Evolutionary conservation across 2,329 filamentous ascomycete species (phyloP), one percentile per base, ranked within the genome.

Genomic region (Pseudogymnoascus verrucosus): DNA sequence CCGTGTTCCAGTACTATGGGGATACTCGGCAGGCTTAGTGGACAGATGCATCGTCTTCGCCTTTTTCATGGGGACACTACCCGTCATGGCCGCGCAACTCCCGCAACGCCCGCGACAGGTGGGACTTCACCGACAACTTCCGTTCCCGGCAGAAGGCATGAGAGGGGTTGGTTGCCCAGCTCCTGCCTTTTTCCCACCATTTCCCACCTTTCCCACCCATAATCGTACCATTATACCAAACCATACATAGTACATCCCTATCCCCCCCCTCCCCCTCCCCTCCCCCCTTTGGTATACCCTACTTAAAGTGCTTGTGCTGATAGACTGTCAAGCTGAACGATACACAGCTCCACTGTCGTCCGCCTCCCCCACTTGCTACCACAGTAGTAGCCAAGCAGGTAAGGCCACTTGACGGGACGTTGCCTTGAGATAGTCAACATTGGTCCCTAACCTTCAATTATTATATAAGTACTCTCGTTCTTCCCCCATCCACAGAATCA

Each of bases 271-370:
- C 2, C 19, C 40, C 21, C 12, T 5, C 21, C 19, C 21, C 5
- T 7, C 21, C 12, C 21, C 19, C 21, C 42, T 31, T 31, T 31
- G 28, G 28, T 31, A 31, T 31, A 31, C 28, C 28, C 28, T 31
- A 31, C 28, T 31, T n/a, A n/a, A n/a, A n/a, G 31, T 34, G 31
- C 12, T 6, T 28, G 23, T 26, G 44, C 44, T 28, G 44, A 51
- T 51, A 28, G 23, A 51, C 44, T 28, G 44, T 51, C 44, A 1
- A 51, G 44, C 44, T 51, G 44, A 51, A 51, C 44, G 44, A 51
- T 51, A 51, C 44, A 51, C 44, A 51, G 44, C 44, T 51, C 44
- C 44, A 51, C 44, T 28, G 44, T 51, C 44, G 23, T 51, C 44
- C 44, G 44, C 23, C 44, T 51, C 44, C 44, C 44, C 44, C 44